Evolutionary conservation across 805 yeast genomes (phyloP).

Genomic region (Tetrapisispora iriomotensis): DNA sequence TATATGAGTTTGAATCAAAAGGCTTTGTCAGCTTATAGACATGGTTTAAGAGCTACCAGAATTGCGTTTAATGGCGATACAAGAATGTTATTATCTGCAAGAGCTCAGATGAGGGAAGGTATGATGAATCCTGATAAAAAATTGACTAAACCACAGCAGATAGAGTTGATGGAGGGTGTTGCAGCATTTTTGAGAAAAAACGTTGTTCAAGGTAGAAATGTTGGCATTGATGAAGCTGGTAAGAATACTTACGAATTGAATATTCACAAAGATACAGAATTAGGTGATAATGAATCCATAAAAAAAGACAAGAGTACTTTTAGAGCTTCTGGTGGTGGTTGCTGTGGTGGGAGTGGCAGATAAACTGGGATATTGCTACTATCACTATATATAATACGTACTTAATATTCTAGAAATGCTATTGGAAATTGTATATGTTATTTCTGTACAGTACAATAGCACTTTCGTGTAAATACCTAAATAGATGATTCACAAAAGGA

Average conservation of each 20-base stretch:
- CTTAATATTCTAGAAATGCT: too few species aligned
- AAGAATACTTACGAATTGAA: slow-evolving; percentile 36
- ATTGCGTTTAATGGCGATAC: slow-evolving; percentile 43
- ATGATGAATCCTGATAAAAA: slow-evolving; percentile 36
- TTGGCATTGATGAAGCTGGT: slow-evolving; percentile 8
- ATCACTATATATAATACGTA: too few species aligned
- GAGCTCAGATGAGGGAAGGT: slow-evolving; percentile 48
- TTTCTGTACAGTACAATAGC: too few species aligned
- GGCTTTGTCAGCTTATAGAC: slow-evolving; percentile 49
- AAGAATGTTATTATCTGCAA: slow-evolving; percentile 46
- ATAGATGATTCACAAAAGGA: too few species aligned
- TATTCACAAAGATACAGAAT: slow-evolving; percentile 72
- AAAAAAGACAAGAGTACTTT: slow-evolving; percentile 40
- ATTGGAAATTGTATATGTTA: too few species aligned
- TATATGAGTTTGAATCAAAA: slow-evolving; percentile 5
- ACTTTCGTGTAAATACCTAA: too few species aligned
- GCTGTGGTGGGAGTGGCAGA: slow-evolving; percentile 38
- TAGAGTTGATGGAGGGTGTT: slow-evolving; percentile 57
- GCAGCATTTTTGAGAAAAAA: slow-evolving; percentile 58
- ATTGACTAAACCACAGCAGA: slow-evolving; percentile 39
- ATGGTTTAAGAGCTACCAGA: slow-evolving; percentile 55
- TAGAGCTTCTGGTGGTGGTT: slow-evolving; percentile 46
- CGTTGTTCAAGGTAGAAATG: slow-evolving; percentile 73
- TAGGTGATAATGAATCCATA: slow-evolving; percentile 82
- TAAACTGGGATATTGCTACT: too few species aligned